Base-by-base conservation (phyloP, 129 eudicot genomes). In the Solidago caesia region DNA sequence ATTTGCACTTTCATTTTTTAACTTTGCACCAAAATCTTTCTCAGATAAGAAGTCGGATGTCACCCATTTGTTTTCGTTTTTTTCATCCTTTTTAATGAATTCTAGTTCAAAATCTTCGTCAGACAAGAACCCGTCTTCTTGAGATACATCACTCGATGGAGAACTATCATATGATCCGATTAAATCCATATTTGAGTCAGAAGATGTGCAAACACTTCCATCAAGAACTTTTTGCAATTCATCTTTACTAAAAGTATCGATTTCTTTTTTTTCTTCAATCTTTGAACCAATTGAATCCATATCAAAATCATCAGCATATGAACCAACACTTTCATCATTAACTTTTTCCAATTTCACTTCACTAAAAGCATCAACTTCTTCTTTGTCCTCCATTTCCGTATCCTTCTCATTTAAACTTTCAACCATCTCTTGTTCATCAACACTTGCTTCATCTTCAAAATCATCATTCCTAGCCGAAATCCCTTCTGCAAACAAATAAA, bases 91-190 rank as follows among this genome's bases (percentile, higher is more conserved):
- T 48, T 69, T 55, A 44, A 68, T 29, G 7, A 72, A 75, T 49
- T 70, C 82, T 61, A 64, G 42, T 70, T 71, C 96, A 53, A 90
- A 90, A 75, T 88, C 90, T 6, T 62, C 79, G 77, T 91, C 94
- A 4, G 94, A 89, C 47, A 88, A 77, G 76, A 86, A 88, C 11
- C 92, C 91, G 66, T 94, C 97, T 70, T 83, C 84, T 64, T 27
- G 64, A 2, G 83, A 71, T 64, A 77, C 74, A 41, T 77, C 72
- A 73, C 78, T 84, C 56, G 68, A 70, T 21, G 84, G 64, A 2
- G 87, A 72, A 69, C 44, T 63, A 7, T 77, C 47, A 60, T 61
- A 70, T 13, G 80, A 80, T 47, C 79, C 57, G 2, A 52, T 52
- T 33, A 83, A 87, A 67, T 81, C 84, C 8, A 68, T 26, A 45